These are phyloP conservation scores for Platismatia glauca DNA, from an alignment of 495 filamentous ascomycete genomes.

Conservation along the genomic window DNA sequence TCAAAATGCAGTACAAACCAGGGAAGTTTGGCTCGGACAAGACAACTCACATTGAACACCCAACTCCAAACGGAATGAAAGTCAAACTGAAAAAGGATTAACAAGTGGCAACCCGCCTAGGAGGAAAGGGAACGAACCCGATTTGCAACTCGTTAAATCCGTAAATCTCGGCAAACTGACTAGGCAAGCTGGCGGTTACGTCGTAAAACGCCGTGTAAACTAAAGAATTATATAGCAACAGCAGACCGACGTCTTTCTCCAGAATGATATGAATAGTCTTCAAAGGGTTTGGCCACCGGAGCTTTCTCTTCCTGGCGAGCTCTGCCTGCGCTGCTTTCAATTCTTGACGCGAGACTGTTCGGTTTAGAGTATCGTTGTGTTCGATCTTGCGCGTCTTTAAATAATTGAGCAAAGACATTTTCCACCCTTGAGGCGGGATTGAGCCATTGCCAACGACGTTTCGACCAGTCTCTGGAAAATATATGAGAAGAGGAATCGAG, in stretches of 20 bases:
- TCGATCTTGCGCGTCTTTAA: conserved; percentile 24
- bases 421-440: conserved; percentile 27
- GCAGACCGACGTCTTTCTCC: conserved; percentile 53
- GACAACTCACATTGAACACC: conserved; percentile 42
- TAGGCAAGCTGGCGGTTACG: conserved; percentile 49
- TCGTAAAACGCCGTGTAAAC: conserved; percentile 49
- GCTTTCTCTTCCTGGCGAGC: conserved; percentile 34
- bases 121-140: conserved; percentile 42
- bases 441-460: conserved; percentile 46
- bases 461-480: conserved; percentile 48
- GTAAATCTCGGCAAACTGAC: conserved; percentile 55
- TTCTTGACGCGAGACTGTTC: conserved; percentile 23
- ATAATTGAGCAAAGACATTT: conserved; percentile 35
- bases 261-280: conserved; percentile 51
- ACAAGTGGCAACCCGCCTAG: neutral
- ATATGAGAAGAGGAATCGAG: conserved; percentile 32
- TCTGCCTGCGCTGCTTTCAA: conserved; percentile 24
- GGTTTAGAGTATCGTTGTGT: conserved; percentile 17
- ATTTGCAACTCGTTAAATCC: conserved; percentile 57
- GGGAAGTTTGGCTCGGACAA: no score
- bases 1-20: no score
- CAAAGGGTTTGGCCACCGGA: conserved; percentile 59
- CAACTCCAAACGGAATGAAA: conserved; percentile 41
- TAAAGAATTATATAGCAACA: conserved; percentile 48
- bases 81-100: conserved; percentile 22